These are phyloP conservation scores for Aegle marmelos DNA, from an alignment of 345 rosid species.

Conservation along the genomic window DNA sequence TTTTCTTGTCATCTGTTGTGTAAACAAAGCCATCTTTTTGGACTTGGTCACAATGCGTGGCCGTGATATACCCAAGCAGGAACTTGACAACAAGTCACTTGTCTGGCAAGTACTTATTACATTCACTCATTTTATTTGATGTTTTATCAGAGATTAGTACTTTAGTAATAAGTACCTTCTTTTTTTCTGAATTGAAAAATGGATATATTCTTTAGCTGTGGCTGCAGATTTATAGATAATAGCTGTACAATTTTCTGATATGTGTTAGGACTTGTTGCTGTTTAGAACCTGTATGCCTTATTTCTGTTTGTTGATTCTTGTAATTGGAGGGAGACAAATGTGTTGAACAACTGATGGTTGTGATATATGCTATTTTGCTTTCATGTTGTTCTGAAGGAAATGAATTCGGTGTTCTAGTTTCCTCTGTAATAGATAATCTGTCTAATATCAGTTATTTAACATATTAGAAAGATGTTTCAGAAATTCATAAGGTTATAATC, in stretches of 20 bases:
- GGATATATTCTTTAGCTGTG: not conserved
- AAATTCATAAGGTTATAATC: not conserved
- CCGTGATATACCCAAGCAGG: conserved; percentile 95
- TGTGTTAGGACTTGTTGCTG: not conserved
- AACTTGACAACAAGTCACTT: conserved; percentile 90
- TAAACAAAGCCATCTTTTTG: conserved; percentile 91
- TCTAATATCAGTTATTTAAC: not conserved
- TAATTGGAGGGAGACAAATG: not conserved
- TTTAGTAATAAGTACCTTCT: not conserved
- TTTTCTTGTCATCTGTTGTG: conserved; percentile 94
- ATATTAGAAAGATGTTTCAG: not conserved
- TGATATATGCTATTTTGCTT: not conserved
- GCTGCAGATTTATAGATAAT: not conserved
- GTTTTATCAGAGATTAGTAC: not conserved
- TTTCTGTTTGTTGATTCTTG: not conserved
- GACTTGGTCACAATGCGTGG: conserved; percentile 99
- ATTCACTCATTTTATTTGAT: conserved; percentile 1
- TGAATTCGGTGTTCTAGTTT: not conserved
- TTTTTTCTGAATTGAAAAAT: conserved; percentile 1
- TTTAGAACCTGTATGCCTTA: not conserved
- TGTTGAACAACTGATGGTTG: not conserved
- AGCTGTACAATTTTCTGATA: not conserved
- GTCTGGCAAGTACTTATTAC: conserved; percentile 57
- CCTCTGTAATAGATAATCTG: not conserved
- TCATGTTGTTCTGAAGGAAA: not conserved